Evolutionary conservation across 257 asterid genomes (phyloP), one percentile per base, ranked within the genome.

Genomic region (Knoxia roxburghii): DNA sequence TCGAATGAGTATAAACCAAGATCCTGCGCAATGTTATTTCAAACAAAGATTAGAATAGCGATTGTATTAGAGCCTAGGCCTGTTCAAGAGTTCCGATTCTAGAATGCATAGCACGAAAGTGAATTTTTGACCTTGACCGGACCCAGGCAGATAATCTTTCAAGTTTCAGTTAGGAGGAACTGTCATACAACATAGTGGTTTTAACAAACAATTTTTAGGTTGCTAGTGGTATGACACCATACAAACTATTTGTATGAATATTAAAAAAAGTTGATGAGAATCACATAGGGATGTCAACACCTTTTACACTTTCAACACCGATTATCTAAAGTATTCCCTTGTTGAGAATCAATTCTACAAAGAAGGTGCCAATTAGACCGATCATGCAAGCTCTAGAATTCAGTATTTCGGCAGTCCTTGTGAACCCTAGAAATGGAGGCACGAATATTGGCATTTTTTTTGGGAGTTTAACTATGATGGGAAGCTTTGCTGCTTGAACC

Each of bases 331-430:
- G 96, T 68, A 93, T 75, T 43, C 99, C 96, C 74, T 82, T 88
- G 76, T 88, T 80, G 76, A 90, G 52, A 77, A 90, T 84, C 91
- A 89, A 68, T 85, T 92, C 98, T 24, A 86, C 85, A 35, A 89
- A 81, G 83, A 92, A 89, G 49, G 80, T 80, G 17, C 87, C 96
- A 33, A 93, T 73, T 2, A 88, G 80, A 21, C 91, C 95, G 49
- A 85, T 88, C 96, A 90, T 88, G 64, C 97, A 86, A 73, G 94
- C 89, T 77, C 96, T 82, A 3, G 98, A 93, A 72, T 90, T 93
- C 96, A 96, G 90, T 73, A 72, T 81, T 54, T 87, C 98, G 18
- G 98, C 98, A 0, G 93, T 86, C 57, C 80, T 83, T 0, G 97
- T 93, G 73, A 93, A 90, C 6, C 98, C 98, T 24, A 77, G 69